Evolutionary conservation across 1,139 yeast species (phyloP).

Genomic region (Scheffersomyces quercinus): DNA sequence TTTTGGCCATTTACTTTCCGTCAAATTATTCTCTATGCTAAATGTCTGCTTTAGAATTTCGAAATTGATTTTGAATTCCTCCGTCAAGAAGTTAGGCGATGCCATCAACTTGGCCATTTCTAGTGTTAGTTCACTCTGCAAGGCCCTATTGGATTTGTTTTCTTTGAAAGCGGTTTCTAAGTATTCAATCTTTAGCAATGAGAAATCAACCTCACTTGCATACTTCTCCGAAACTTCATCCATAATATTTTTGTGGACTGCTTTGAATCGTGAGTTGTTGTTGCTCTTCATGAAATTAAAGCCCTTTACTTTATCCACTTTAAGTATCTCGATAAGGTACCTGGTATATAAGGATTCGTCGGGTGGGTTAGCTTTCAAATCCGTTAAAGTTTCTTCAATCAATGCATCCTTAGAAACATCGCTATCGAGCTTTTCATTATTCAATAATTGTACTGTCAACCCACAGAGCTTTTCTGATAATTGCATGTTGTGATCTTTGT

Average conservation of each 20-base stretch:
- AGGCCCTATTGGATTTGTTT: slow-evolving; percentile 4
- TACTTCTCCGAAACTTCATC: slow-evolving; percentile 25
- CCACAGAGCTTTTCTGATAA: slow-evolving; percentile 8
- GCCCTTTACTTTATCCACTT: slow-evolving; percentile 28
- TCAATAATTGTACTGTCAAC: slow-evolving; percentile 6
- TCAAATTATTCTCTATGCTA: slow-evolving; percentile 29
- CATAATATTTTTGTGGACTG: slow-evolving; percentile 33
- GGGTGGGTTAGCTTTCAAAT: slow-evolving; percentile 3
- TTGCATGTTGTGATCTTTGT: slow-evolving; percentile 3
- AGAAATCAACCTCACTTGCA: slow-evolving; percentile 24
- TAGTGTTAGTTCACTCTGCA: slow-evolving; percentile 13
- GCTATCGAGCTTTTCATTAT: background rate
- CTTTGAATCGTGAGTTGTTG: slow-evolving; percentile 23
- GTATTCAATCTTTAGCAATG: slow-evolving; percentile 35
- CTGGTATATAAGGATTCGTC: slow-evolving; percentile 26
- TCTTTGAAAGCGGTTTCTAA: slow-evolving; percentile 33
- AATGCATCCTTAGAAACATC: slow-evolving; percentile 3
- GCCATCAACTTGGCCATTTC: slow-evolving; percentile 12
- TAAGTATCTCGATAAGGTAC: slow-evolving; percentile 31
- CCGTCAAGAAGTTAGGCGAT: slow-evolving; percentile 13
- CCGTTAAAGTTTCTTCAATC: slow-evolving; percentile 4
- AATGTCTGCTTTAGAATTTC: slow-evolving; percentile 28
- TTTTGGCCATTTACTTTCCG: slow-evolving; percentile 37
- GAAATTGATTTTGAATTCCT: slow-evolving; percentile 24
- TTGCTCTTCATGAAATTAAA: slow-evolving; percentile 32